Evolutionary conservation across 768 basidiomycete species (phyloP), one percentile per base, ranked within the genome.

Genomic region (Candolleomyces eurysporus): DNA sequence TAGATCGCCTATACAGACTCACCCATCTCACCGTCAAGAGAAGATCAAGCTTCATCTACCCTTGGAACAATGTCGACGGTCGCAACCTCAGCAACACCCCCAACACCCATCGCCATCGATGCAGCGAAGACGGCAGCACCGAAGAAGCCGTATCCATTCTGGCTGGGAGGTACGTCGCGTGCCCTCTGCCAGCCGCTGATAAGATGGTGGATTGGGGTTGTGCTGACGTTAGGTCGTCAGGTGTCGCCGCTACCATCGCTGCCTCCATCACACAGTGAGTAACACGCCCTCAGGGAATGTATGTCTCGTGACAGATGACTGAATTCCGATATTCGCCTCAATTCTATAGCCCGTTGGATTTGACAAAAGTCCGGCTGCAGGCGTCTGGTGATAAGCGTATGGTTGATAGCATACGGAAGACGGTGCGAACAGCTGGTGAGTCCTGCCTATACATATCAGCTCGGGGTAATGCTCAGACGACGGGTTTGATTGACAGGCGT

Each of bases 331-430:
- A 22, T 17, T 43, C n/a, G 26, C n/a, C 2, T 31, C 54, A 48
- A 45, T 31, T 4, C 6, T 19, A 9, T 59, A 90, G 89, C 72
- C 92, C 92, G 31, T 78, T 94, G 53, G 92, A 94, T 78, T 80
- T 96, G 59, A 96, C 94, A 26, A 96, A 96, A 81, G 92, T 94
- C 71, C 84, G 94, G 58, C 78, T 96, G 61, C 94, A 96, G 73
- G 93, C 94, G 5, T 91, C 92, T 0, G 94, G 92, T 46, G 94
- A 96, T 78, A 94, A 93, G 75, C 84, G 90, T 58, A 95, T 96
- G 94, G 77, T 95, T 71, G 77, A 86, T 70, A 91, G 89, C 63
- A 80, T 96, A 6, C 79, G 81, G 72, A 94, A 94, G 82, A 96
- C 94, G 0, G 79, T 93, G 59, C 79, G 82, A 69, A 91, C 89